A percentile compares a stretch with the other conserved stretches of the same genome.
phyloP scores from a whole-genome alignment of 129 eudicot species.

The Sambucus nigra region DNA sequence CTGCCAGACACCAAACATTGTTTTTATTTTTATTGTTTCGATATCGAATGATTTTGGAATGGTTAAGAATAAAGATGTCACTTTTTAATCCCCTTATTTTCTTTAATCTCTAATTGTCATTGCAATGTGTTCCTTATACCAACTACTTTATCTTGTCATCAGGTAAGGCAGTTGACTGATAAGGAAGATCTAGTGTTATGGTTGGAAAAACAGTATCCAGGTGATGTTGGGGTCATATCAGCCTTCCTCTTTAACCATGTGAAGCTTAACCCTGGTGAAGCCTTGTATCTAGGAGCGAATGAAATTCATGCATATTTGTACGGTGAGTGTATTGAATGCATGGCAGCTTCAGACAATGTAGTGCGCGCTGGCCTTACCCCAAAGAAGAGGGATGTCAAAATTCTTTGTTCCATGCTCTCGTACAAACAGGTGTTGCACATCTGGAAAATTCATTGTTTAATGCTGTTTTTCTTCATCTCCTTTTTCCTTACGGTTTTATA shows the following conservation, averaged over 20 bases:
- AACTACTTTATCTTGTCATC: neutral
- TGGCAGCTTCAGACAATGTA: constrained; percentile 97
- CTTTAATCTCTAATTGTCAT: neutral
- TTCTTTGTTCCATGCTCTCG: constrained; percentile 88
- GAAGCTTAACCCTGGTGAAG: constrained; percentile 80
- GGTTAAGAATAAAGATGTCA: no score
- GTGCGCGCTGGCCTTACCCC: constrained; percentile 98
- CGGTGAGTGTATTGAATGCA: constrained; percentile 89
- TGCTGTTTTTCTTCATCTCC: no score
- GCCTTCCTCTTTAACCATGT: constrained; percentile 70
- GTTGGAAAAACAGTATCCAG: constrained; percentile 72
- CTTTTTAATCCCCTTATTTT: no score
- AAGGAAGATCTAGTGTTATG: constrained; percentile 64
- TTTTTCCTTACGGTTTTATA: no score
- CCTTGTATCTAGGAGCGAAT: constrained; percentile 72
- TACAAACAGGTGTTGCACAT: constrained; percentile 60
- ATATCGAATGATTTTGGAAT: no score
- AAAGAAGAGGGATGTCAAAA: constrained; percentile 63
- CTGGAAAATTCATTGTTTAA: neutral
- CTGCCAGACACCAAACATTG: no score
- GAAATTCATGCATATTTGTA: constrained; percentile 85
- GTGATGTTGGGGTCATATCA: constrained; percentile 75
- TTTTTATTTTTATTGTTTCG: no score
- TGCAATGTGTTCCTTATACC: neutral
- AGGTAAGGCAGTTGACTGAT: constrained; percentile 47